Conservation (phyloP, 768 basidiomycete genomes). For the Amanita thiersii region DNA sequence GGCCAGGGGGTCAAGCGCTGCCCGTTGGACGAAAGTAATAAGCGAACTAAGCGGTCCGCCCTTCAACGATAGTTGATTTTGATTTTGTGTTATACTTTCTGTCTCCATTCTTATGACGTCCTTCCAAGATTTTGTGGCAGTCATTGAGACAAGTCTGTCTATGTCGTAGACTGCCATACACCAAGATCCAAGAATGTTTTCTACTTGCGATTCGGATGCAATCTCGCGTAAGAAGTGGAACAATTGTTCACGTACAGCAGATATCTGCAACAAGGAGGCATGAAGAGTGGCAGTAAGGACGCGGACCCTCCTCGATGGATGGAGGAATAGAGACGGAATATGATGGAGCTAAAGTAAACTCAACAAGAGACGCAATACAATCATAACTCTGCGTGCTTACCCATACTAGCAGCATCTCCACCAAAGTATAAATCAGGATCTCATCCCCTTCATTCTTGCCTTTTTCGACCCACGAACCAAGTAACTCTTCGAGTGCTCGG, state of each 20-base stretch:
- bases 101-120: constrained; percentile 16
- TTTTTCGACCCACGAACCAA: constrained; percentile 55
- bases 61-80: not conserved
- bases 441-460: constrained; percentile 36
- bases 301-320: constrained; percentile 72
- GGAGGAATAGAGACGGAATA: constrained; percentile 71
- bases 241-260: constrained; percentile 38
- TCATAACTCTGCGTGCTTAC: constrained; percentile 37
- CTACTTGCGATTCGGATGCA: constrained; percentile 39
- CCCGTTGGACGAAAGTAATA: constrained; percentile 42
- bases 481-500: constrained; percentile 81
- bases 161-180: constrained; percentile 62
- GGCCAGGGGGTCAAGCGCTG: constrained; percentile 52
- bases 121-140: constrained; percentile 50
- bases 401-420: constrained; percentile 84
- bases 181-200: constrained; percentile 67
- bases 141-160: constrained; percentile 50
- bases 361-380: constrained; percentile 5
- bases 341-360: constrained; percentile 65
- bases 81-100: not conserved
- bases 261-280: constrained; percentile 51
- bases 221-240: constrained; percentile 41
- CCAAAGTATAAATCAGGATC: constrained; percentile 27
- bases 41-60: constrained; percentile 21
- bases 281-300: constrained; percentile 55